Base-by-base conservation (phyloP, 495 filamentous ascomycete genomes). In the Parathielavia hyrcaniae region DNA sequence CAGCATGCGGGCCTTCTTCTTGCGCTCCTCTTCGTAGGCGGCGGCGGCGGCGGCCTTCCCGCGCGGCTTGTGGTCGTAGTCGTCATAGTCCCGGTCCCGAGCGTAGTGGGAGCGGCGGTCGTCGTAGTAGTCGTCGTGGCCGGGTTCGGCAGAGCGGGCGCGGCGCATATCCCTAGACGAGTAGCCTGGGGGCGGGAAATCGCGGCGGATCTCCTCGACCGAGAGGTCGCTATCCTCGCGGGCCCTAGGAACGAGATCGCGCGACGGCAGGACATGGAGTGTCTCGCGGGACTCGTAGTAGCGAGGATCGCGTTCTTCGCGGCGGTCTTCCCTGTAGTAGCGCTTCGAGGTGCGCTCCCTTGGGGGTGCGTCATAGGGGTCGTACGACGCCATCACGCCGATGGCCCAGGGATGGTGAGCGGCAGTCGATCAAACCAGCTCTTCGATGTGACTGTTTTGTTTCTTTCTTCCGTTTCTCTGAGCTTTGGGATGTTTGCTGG, bases 181-280 rank as follows among this genome's bases (percentile, higher is more conserved):
- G 59, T 77, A 75, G 46, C 74, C 75, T 69, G 84, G 75, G 34
- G 86, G 83, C 0, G 82, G 84, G 59, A 86, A 88, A 35, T 87
- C 83, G 49, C 84, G 80, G 58, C 76, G 79, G 46, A 88, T 76
- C 70, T 87, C 83, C 70, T 89, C 86, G 59, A 87, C 71, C 3
- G 81, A 79, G 30, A 84, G 74, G 55, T 85, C 84, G 61, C 78
- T 77, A 58, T 84, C 81, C 57, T 78, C 73, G 50, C 80, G 77
- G 19, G 73, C 67, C 19, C 79, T 78, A 50, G 78, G 78, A 26
- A 87, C 73, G 41, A 84, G 64, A 48, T 81, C 81, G 58, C 67
- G 74, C 30, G 70, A 72, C 22, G 60, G 50, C 43, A 70, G 62
- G 44, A 72, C 67, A 53, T 71, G 73, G 35, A 77, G 68, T n/a